Evolutionary conservation across 2,329 filamentous ascomycete species (phyloP).

Genomic region (Fusarium sublunatum): DNA sequence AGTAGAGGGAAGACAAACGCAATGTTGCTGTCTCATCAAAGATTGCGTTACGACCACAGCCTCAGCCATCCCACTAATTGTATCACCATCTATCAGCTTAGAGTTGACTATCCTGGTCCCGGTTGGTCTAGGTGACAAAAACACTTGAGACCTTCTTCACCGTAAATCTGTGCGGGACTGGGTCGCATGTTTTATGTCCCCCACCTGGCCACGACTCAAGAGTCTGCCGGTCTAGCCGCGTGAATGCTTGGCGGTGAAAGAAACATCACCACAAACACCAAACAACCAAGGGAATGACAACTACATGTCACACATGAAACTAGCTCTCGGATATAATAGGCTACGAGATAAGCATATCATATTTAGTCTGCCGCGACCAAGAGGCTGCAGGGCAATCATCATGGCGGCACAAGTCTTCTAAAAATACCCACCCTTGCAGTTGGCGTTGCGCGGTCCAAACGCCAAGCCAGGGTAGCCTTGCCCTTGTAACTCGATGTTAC

Average conservation of each 20-base stretch:
- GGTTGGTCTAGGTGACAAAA: too few relatives aligned
- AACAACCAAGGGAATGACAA: background rate
- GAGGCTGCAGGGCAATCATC: background rate
- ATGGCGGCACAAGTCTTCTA: conserved; percentile 15
- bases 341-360: background rate
- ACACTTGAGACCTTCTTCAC: too few relatives aligned
- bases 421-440: conserved; percentile 22
- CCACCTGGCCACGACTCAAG: background rate
- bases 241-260: conserved; percentile 14
- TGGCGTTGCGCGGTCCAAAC: background rate
- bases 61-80: too few relatives aligned
- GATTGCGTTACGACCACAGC: too few relatives aligned
- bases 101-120: too few relatives aligned
- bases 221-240: conserved; percentile 21
- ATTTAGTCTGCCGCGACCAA: too few relatives aligned
- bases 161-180: background rate
- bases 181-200: background rate
- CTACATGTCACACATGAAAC: background rate
- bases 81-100: too few relatives aligned
- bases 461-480: conserved; percentile 8
- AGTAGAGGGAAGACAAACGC: too few relatives aligned
- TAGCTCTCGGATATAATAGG: background rate
- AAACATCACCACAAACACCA: conserved; percentile 1
- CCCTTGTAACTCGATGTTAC: conserved; percentile 20
- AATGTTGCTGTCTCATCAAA: too few relatives aligned